Evolutionary conservation across 164 flowering plant species (phyloP).

Genomic region (Litsea cubeba): DNA sequence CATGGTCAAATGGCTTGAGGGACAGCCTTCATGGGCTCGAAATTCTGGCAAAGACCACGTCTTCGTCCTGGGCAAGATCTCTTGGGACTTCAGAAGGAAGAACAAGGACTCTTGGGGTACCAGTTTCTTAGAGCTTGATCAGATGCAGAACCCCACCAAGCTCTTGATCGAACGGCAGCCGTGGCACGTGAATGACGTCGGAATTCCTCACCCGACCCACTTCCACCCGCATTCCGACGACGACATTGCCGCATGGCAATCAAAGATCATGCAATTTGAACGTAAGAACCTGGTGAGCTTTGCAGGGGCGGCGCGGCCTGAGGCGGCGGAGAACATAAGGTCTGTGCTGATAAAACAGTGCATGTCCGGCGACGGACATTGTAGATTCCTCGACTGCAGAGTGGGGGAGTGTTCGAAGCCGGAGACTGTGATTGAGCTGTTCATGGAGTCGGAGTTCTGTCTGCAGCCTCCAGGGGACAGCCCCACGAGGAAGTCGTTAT

Average conservation of each 20-base stretch:
- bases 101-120: slow-evolving; percentile 47
- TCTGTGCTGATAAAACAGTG: slow-evolving; percentile 58
- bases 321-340: slow-evolving; percentile 42
- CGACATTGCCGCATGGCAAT: slow-evolving; percentile 58
- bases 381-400: slow-evolving; percentile 46
- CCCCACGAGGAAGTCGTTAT: slow-evolving; percentile 73
- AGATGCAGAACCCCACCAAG: slow-evolving; percentile 64
- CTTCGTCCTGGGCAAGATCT: slow-evolving; percentile 69
- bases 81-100: slow-evolving; percentile 74
- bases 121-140: slow-evolving; percentile 40
- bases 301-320: slow-evolving; percentile 64
- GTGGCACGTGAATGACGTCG: slow-evolving; percentile 66
- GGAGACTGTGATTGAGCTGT: slow-evolving; percentile 40
- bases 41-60: slow-evolving; percentile 67
- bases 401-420: slow-evolving; percentile 40
- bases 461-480: slow-evolving; percentile 86
- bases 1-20: slow-evolving; percentile 52
- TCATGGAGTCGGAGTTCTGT: slow-evolving; percentile 73
- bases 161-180: slow-evolving; percentile 74
- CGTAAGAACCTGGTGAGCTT: slow-evolving; percentile 49
- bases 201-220: slow-evolving; percentile 75
- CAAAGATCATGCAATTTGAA: slow-evolving; percentile 26
- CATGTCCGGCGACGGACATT: slow-evolving; percentile 22
- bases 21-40: slow-evolving; percentile 38
- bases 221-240: slow-evolving; percentile 67